Percentiles rank a stretch among this genome's conserved stretches.
Evolutionary conservation across 257 asterid species (phyloP).

Genomic region (Przewalskia tangutica): DNA sequence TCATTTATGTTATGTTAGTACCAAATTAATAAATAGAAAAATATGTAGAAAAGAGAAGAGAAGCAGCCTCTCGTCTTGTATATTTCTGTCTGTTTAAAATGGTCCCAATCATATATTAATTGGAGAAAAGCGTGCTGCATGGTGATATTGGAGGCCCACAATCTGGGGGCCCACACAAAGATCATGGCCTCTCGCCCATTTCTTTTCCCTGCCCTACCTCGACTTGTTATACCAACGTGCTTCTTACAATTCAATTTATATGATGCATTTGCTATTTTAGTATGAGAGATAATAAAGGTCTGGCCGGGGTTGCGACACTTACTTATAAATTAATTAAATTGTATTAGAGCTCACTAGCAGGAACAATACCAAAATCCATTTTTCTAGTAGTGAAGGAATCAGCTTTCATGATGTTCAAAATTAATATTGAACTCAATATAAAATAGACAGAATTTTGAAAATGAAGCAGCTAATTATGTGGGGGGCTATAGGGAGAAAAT

Average conservation of each 20-base stretch:
- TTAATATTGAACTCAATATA: too few species aligned
- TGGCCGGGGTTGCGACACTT: too few species aligned
- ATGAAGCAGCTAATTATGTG: neutral
- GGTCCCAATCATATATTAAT: slow-evolving; percentile 13
- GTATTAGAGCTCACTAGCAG: too few species aligned
- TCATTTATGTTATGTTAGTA: neutral
- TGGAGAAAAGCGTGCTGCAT: slow-evolving; percentile 26
- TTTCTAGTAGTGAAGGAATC: too few species aligned
- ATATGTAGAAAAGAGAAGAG: neutral
- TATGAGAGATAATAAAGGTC: too few species aligned
- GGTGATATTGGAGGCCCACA: slow-evolving; percentile 5
- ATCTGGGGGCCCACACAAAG: slow-evolving; percentile 30
- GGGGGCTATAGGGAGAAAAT: neutral
- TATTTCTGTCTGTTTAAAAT: slow-evolving; percentile 8
- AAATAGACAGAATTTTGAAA: neutral
- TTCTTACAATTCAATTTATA: neutral
- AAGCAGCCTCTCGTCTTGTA: too few species aligned
- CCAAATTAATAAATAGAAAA: neutral
- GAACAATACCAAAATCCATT: too few species aligned
- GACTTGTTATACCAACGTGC: neutral
- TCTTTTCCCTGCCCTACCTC: neutral
- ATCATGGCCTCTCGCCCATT: neutral
- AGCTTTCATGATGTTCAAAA: too few species aligned
- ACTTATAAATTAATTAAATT: too few species aligned
- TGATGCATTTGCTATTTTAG: neutral